Evolutionary conservation across 495 filamentous ascomycete genomes (phyloP).

Genomic region (Mytilinidion resinicola): DNA sequence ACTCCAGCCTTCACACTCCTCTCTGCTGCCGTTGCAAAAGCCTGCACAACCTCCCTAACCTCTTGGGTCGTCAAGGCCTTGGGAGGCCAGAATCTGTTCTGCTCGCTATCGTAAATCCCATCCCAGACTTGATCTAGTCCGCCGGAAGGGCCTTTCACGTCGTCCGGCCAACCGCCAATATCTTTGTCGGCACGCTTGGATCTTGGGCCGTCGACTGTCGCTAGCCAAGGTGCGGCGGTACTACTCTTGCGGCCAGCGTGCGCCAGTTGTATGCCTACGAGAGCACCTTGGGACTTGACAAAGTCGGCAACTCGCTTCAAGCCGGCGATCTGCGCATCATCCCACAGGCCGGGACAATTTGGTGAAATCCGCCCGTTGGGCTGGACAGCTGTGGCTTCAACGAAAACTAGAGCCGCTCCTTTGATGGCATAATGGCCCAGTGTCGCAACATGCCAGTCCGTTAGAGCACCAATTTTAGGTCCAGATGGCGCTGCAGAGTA

Average conservation of each 20-base stretch:
- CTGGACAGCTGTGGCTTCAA: constrained; percentile 66
- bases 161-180: constrained; percentile 56
- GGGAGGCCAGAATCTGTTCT: constrained; percentile 33
- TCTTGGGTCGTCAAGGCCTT: constrained; percentile 51
- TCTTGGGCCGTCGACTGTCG: constrained; percentile 28
- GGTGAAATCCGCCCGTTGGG: constrained; percentile 75
- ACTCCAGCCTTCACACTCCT: constrained; percentile 52
- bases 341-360: constrained; percentile 65
- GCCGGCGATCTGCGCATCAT: constrained; percentile 61
- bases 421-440: constrained; percentile 25
- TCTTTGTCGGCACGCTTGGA: constrained; percentile 44
- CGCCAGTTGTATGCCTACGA: constrained; percentile 67
- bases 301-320: constrained; percentile 60
- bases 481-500: constrained; percentile 14
- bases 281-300: constrained; percentile 60
- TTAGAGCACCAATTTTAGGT: constrained; percentile 11
- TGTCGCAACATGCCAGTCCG: constrained; percentile 23
- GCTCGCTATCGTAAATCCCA: constrained; percentile 37
- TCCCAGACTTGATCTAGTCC: constrained; percentile 38
- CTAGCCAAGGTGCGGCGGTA: constrained; percentile 62
- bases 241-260: constrained; percentile 74
- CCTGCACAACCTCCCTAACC: constrained; percentile 51
- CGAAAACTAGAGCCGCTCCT: constrained; percentile 60
- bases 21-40: constrained; percentile 49
- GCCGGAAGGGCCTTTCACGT: constrained; percentile 48